Percentiles rank a stretch among this genome's conserved stretches.
phyloP scores from a whole-genome alignment of 2,329 filamentous ascomycete genomes.

The Trichoderma polysporum region DNA sequence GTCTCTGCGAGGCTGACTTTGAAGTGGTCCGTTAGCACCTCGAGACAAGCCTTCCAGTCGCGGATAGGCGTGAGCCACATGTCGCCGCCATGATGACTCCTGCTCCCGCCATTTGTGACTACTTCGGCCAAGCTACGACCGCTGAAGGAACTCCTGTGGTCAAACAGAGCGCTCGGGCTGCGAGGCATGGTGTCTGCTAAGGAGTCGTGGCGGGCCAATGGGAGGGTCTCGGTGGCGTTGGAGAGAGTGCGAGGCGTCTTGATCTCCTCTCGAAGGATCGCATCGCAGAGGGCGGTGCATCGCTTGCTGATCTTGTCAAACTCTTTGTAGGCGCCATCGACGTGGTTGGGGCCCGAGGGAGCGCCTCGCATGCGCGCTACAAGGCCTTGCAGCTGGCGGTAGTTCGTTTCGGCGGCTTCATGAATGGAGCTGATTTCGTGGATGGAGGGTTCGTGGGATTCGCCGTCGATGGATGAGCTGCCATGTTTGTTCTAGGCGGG shows the following conservation, averaged over 20 bases:
- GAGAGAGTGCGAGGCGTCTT: conserved; percentile 28
- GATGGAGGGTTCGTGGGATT: conserved; percentile 32
- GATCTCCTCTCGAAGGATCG: conserved; percentile 43
- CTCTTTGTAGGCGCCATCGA: conserved; percentile 46
- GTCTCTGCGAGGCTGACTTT: conserved; percentile 43
- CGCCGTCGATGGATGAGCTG: conserved; percentile 25
- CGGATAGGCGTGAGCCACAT: conserved; percentile 41
- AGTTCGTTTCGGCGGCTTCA: conserved; percentile 35
- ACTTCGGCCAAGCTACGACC: conserved; percentile 37
- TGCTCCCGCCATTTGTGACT: conserved; percentile 29
- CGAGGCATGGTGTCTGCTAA: conserved; percentile 34
- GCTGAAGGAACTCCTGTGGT: conserved; percentile 41
- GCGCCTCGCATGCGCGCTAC: conserved; percentile 38
- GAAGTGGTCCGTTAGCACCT: conserved; percentile 43
- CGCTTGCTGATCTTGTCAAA: conserved; percentile 44
- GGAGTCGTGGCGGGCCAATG: conserved; percentile 31
- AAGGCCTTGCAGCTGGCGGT: conserved; percentile 37
- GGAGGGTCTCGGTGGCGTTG: conserved; percentile 27
- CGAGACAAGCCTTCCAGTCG: conserved; percentile 47
- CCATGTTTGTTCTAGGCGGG: conserved; percentile 17
- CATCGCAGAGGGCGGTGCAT: conserved; percentile 42
- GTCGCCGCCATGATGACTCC: conserved; percentile 31
- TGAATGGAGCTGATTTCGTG: conserved; percentile 30
- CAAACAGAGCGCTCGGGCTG: conserved; percentile 33
- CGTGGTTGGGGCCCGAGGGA: conserved; percentile 36